Evolutionary conservation across 768 basidiomycete genomes (phyloP).

Genomic region (Leccinum fibrillosum): DNA sequence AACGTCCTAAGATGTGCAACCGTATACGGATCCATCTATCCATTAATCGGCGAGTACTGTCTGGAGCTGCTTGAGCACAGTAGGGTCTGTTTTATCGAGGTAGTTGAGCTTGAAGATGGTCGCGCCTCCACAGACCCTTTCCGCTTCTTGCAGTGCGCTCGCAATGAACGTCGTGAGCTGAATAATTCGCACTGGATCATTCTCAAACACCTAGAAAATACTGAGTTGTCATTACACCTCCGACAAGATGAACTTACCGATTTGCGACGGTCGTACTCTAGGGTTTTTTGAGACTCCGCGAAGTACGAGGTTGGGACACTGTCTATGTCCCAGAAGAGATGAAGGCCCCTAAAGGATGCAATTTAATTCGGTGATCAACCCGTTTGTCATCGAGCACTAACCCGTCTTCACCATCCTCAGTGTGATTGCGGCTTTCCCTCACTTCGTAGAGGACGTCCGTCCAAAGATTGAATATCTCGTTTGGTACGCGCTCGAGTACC

Average conservation of each 20-base stretch:
- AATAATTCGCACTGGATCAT: constrained; percentile 67
- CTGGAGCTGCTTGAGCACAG: constrained; percentile 70
- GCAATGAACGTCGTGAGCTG: constrained; percentile 63
- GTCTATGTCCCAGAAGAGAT: constrained; percentile 69
- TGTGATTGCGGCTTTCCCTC: constrained; percentile 57
- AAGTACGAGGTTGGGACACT: constrained; percentile 57
- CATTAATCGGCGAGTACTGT: constrained; percentile 37
- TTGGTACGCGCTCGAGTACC: constrained; percentile 66
- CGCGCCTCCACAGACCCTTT: constrained; percentile 55
- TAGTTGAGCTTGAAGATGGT: constrained; percentile 57
- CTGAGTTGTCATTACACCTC: constrained; percentile 8
- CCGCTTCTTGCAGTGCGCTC: constrained; percentile 59
- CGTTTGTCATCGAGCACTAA: constrained; percentile 9
- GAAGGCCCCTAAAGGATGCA: constrained; percentile 33
- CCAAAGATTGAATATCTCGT: constrained; percentile 85
- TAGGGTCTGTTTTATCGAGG: constrained; percentile 65
- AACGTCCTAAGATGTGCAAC: background rate
- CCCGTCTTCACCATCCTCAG: constrained; percentile 37
- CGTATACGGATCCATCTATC: background rate
- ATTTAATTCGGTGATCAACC: background rate
- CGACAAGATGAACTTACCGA: constrained; percentile 41
- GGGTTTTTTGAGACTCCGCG: constrained; percentile 62
- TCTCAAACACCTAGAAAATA: constrained; percentile 54
- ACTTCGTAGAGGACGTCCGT: constrained; percentile 85
- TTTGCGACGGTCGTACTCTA: constrained; percentile 75